These are phyloP conservation scores for Trametes cubensis DNA, from an alignment of 768 basidiomycete genomes.

Conservation along the genomic window DNA sequence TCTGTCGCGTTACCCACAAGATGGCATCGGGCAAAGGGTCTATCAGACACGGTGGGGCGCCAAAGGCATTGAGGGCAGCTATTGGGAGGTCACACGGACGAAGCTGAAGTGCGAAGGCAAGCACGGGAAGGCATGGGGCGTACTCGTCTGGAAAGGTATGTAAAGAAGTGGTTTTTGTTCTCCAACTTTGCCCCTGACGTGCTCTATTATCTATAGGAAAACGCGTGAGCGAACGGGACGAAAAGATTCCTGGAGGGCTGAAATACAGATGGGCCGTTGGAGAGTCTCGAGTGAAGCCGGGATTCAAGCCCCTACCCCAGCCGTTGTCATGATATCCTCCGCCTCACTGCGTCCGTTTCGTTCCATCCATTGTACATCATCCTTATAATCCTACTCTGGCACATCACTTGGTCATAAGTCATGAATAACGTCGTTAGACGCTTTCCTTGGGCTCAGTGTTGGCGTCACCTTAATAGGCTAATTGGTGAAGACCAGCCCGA, in stretches of 20 bases:
- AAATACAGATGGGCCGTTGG: constrained; percentile 78
- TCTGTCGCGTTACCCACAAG: constrained; percentile 66
- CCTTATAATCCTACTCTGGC: constrained; percentile 1
- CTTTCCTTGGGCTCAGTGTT: too few relatives aligned
- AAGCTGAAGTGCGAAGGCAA: constrained; percentile 71
- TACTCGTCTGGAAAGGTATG: constrained; percentile 77
- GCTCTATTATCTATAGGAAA: constrained; percentile 54
- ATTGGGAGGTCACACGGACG: constrained; percentile 76
- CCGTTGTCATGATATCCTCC: constrained; percentile 6
- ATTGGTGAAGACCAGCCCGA: too few relatives aligned
- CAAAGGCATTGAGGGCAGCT: constrained; percentile 68
- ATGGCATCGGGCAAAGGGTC: constrained; percentile 68
- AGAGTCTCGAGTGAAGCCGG: constrained; percentile 39
- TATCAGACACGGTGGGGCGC: constrained; percentile 74
- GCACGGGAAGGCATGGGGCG: constrained; percentile 86
- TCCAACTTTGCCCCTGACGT: background rate
- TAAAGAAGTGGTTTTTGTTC: constrained; percentile 1
- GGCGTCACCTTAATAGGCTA: too few relatives aligned
- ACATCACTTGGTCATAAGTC: background rate
- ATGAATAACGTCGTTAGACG: too few relatives aligned
- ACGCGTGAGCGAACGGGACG: constrained; percentile 58
- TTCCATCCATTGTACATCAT: background rate
- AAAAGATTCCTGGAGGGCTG: constrained; percentile 68
- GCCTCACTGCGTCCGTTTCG: background rate
- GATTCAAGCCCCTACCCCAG: constrained; percentile 18